A percentile compares a stretch with the other conserved stretches of the same genome.
Conservation (phyloP, 331 rosid species). For the Acacia pycnantha region DNA sequence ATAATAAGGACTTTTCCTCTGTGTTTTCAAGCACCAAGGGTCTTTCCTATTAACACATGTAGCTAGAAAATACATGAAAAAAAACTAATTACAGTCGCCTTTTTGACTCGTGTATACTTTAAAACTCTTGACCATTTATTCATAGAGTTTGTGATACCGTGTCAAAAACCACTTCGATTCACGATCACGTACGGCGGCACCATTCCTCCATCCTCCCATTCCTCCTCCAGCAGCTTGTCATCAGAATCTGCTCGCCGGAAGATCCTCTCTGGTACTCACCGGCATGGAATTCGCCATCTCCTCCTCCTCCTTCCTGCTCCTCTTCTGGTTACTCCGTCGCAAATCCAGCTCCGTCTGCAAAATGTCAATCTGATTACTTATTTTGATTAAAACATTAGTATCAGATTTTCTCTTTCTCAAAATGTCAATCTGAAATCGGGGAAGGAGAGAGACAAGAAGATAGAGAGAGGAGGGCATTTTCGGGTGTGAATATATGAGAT, state of each 20-base stretch:
- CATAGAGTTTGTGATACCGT: background rate
- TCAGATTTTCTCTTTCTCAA: too few species aligned
- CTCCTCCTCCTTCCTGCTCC: slow-evolving; percentile 17
- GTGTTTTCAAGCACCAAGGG: background rate
- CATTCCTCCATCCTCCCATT: slow-evolving; percentile 39
- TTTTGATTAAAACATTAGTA: too few species aligned
- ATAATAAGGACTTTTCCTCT: background rate
- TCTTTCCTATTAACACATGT: background rate
- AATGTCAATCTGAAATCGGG: too few species aligned
- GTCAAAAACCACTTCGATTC: slow-evolving; percentile 24
- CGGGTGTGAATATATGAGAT: too few species aligned
- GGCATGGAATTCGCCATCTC: slow-evolving; percentile 41
- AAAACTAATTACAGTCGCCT: background rate
- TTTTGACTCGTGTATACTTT: background rate
- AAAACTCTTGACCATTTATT: background rate
- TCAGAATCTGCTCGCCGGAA: background rate
- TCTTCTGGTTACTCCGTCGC: background rate
- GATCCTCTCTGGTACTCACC: slow-evolving; percentile 33
- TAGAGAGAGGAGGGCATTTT: too few species aligned
- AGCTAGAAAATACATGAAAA: background rate
- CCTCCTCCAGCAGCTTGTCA: slow-evolving; percentile 37
- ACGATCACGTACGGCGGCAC: slow-evolving; percentile 58
- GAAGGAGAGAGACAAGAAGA: too few species aligned
- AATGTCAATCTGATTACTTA: background rate
- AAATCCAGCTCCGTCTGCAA: background rate